Percentiles rank a stretch among this genome's conserved stretches.
Evolutionary conservation across 164 flowering plant genomes (phyloP).

Genomic region (Buxus sempervirens): DNA sequence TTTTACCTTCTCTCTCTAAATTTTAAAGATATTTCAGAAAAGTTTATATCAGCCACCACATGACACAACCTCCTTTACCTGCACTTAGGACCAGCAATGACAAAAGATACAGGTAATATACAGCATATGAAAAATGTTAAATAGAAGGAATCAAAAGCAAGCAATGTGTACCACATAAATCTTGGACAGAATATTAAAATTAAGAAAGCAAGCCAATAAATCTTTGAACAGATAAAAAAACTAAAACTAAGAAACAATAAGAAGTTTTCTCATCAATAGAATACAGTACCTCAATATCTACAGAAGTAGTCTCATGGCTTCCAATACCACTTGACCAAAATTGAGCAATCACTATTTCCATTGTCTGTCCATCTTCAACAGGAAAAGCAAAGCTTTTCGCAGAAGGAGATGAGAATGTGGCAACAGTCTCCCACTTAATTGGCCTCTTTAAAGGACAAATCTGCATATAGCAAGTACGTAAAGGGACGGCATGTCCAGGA

Average conservation of each 20-base stretch:
- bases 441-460: constrained; percentile 85
- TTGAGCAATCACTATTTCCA: constrained; percentile 91
- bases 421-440: constrained; percentile 77
- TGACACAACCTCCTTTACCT: no score
- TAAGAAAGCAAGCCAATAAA: background rate
- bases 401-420: constrained; percentile 76
- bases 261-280: background rate
- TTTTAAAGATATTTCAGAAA: no score
- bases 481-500: constrained; percentile 10
- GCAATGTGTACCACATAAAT: no score
- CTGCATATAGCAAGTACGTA: constrained; percentile 38
- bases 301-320: constrained; percentile 66
- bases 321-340: constrained; percentile 98
- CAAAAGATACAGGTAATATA: no score
- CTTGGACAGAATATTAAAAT: background rate
- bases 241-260: background rate
- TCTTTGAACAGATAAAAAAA: background rate
- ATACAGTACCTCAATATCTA: constrained; percentile 77
- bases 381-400: constrained; percentile 67
- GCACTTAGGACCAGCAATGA: no score
- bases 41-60: no score
- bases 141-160: no score
- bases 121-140: no score
- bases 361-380: constrained; percentile 78
- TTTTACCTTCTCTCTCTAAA: no score